These are phyloP conservation scores for Syzygium malaccense DNA, from an alignment of 441 rosid species.

Conservation along the genomic window DNA sequence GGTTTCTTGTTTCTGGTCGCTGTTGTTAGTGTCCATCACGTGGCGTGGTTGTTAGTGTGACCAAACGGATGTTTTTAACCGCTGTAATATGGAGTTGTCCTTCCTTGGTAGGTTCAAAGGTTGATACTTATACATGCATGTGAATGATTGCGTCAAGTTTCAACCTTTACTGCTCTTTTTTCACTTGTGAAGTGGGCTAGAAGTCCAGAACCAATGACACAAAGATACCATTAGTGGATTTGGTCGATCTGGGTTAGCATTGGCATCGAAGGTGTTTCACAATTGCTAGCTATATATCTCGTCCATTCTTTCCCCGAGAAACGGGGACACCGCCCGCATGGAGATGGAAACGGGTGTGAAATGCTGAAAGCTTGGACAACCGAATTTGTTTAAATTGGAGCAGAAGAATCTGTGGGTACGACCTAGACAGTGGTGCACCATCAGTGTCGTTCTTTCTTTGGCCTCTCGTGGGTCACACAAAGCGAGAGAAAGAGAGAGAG, in stretches of 20 bases:
- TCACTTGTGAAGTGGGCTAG: background rate
- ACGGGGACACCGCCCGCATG: background rate
- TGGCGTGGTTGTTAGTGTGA: background rate
- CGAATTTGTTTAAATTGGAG: background rate
- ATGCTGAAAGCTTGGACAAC: background rate
- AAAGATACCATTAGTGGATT: background rate
- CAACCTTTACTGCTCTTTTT: background rate
- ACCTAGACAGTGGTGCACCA: background rate
- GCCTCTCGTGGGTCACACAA: background rate
- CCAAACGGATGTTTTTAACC: background rate
- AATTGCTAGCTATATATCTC: background rate
- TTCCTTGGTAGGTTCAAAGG: background rate
- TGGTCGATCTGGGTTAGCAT: background rate
- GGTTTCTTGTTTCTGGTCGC: background rate
- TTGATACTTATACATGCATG: background rate
- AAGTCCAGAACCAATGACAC: background rate
- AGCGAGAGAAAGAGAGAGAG: background rate
- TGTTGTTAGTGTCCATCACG: too few relatives aligned
- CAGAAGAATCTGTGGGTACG: background rate
- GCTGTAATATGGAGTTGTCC: background rate
- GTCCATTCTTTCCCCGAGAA: background rate
- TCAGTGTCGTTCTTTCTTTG: background rate
- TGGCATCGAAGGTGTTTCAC: background rate
- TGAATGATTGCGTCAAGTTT: background rate
- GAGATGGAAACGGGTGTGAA: background rate